Evolutionary conservation across 169 alveolate genomes (phyloP).

Genomic region (Babesia caballi): DNA sequence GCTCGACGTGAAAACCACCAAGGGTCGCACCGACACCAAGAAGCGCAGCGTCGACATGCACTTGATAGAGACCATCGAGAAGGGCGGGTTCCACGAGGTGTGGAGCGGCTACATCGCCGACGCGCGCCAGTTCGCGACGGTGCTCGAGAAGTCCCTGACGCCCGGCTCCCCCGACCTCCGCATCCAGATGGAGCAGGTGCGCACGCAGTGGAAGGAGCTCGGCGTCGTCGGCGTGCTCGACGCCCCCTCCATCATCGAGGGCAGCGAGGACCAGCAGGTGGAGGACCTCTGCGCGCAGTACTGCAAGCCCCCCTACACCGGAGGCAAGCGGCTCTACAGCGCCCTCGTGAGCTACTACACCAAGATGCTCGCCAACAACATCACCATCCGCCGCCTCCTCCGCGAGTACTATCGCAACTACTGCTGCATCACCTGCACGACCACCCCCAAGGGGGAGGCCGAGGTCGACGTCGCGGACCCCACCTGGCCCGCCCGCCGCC

Average conservation of each 20-base stretch:
- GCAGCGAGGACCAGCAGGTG: constrained; percentile 62
- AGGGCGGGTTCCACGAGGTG: constrained; percentile 44
- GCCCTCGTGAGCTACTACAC: constrained; percentile 72
- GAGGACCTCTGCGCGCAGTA: constrained; percentile 70
- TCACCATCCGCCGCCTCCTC: constrained; percentile 62
- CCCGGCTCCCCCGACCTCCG: constrained; percentile 31
- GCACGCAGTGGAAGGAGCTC: constrained; percentile 21
- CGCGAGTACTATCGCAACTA: constrained; percentile 70
- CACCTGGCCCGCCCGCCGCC: constrained; percentile 58
- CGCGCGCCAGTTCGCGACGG: constrained; percentile 35
- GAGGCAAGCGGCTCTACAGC: constrained; percentile 64
- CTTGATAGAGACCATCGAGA: constrained; percentile 61
- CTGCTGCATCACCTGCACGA: constrained; percentile 68
- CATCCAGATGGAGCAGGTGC: constrained; percentile 37
- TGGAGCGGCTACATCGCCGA: constrained; percentile 51
- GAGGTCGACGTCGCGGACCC: constrained; percentile 66
- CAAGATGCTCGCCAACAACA: constrained; percentile 65
- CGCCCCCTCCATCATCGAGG: constrained; percentile 55
- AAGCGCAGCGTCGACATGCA: constrained; percentile 35
- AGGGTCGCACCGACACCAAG: neutral
- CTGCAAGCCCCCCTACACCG: constrained; percentile 53
- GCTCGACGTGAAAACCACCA: neutral
- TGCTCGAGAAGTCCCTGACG: constrained; percentile 34
- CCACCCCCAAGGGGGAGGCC: constrained; percentile 71
- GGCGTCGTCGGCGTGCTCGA: constrained; percentile 24